Evolutionary conservation across 345 rosid genomes (phyloP), one percentile per base, ranked within the genome.

Genomic region (Firmiana major): DNA sequence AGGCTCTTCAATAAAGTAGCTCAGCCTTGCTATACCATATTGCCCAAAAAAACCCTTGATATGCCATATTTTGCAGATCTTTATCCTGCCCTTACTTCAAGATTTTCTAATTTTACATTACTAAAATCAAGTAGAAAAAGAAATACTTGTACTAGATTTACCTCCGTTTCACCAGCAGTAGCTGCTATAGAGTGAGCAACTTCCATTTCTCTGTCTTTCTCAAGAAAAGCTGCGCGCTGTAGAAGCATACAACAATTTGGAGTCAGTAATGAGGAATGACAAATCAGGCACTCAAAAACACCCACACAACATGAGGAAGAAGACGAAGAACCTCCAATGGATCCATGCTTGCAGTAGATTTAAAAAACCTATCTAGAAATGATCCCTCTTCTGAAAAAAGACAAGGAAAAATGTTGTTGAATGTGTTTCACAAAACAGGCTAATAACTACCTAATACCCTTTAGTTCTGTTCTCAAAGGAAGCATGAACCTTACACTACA

Each of bases 131-230:
- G 60, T 38, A 75, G 26, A 40, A 21, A 46, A 28, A 58, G 4
- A 19, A 34, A 15, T 46, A 36, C 28, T 31, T 64, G 28, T 12
- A 48, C 21, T 64, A 5, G 9, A 64, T 15, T 63, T 82, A 88
- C 99, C 82, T 79, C 87, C 70, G 99, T 95, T 17, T 95, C 97
- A 66, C 99, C 99, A 34, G 90, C 94, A 46, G 87, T 75, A 63
- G 93, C 99, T 54, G 98, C 99, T 77, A 91, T 90, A 51, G 94
- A 88, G 78, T 95, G 99, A 63, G 97, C 97, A 75, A 81, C 90
- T 87, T 93, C 99, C 90, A 95, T 87, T 80, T 95, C 93, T 68
- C 81, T 82, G 57, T 93, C 91, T 63, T 88, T 88, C 88, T 92
- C 97, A 62, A 93, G 98, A 83, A 85, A 92, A 78, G 19, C 76